Percentiles rank a stretch among this genome's conserved stretches.
phyloP scores from a whole-genome alignment of 2,329 filamentous ascomycete genomes.

The Fusarium agapanthi region DNA sequence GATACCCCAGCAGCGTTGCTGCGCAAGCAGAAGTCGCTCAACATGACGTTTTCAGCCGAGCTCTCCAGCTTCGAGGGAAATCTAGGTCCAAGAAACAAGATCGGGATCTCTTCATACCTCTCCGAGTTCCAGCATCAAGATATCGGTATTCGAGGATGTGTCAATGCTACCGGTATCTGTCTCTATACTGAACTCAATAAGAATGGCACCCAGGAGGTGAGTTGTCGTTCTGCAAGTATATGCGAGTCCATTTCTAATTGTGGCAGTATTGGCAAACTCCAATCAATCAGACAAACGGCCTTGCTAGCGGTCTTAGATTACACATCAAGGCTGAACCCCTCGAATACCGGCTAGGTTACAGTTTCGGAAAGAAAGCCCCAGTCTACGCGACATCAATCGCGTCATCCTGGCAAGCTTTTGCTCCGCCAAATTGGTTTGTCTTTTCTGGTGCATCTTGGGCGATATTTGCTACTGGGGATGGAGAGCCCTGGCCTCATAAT shows the following conservation, averaged over 20 bases:
- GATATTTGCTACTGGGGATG: not conserved
- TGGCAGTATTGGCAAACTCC: not conserved
- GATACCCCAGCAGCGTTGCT: not conserved
- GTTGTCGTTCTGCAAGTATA: not conserved
- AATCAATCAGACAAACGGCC: not conserved
- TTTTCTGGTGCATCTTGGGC: not conserved
- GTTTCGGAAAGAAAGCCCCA: not conserved
- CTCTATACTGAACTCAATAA: not conserved
- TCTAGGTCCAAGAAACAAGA: not conserved
- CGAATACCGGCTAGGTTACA: not conserved
- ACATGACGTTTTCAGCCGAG: not conserved
- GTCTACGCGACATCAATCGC: not conserved
- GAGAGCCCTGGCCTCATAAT: not conserved
- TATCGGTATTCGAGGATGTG: not conserved
- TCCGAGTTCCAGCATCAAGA: not conserved
- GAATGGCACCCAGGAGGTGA: not conserved
- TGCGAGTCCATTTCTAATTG: not conserved
- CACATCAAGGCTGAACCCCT: not conserved
- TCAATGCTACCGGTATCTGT: not conserved
- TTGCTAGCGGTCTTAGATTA: not conserved
- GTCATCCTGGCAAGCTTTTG: not conserved
- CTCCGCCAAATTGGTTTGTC: not conserved
- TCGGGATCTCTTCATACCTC: not conserved
- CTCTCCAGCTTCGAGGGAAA: not conserved
- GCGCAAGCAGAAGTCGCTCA: not conserved